phyloP scores from a whole-genome alignment of 2,329 filamentous ascomycete genomes.

The Thielaviopsis populi region DNA sequence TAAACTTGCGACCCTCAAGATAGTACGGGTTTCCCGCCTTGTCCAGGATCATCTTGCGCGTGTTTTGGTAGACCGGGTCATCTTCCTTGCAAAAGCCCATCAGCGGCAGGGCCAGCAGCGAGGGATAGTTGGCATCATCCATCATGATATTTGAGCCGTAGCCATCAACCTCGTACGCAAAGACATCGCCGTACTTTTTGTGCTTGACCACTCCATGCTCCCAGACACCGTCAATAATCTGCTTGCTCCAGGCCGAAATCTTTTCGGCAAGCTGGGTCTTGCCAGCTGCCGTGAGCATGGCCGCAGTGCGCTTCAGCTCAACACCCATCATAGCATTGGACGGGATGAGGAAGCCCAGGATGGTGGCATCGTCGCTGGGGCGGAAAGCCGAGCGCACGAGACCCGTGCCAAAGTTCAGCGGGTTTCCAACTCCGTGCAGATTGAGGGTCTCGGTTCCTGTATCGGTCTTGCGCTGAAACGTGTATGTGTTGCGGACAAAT shows the following conservation, averaged over 20 bases:
- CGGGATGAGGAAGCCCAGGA: constrained; percentile 86
- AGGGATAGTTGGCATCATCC: constrained; percentile 83
- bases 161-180: constrained; percentile 78
- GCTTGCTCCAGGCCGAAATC: constrained; percentile 43
- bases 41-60: constrained; percentile 59
- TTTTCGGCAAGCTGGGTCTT: constrained; percentile 38
- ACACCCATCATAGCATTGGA: constrained; percentile 93
- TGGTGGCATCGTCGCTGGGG: constrained; percentile 88
- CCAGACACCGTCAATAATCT: constrained; percentile 63
- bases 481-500: constrained; percentile 64
- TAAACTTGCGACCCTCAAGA: constrained; percentile 59
- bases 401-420: constrained; percentile 68
- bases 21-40: constrained; percentile 78
- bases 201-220: constrained; percentile 70
- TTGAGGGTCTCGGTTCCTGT: constrained; percentile 80
- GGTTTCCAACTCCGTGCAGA: constrained; percentile 75
- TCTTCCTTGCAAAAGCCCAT: constrained; percentile 55
- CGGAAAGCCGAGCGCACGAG: constrained; percentile 84
- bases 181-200: constrained; percentile 60
- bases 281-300: constrained; percentile 47
- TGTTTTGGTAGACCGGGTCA: constrained; percentile 72
- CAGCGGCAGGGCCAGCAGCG: constrained; percentile 60
- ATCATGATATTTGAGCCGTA: constrained; percentile 71
- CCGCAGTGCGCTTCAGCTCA: constrained; percentile 61
- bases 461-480: constrained; percentile 68